Evolutionary conservation across 139 green algal species (phyloP).

Genomic region (Volvox africanus): DNA sequence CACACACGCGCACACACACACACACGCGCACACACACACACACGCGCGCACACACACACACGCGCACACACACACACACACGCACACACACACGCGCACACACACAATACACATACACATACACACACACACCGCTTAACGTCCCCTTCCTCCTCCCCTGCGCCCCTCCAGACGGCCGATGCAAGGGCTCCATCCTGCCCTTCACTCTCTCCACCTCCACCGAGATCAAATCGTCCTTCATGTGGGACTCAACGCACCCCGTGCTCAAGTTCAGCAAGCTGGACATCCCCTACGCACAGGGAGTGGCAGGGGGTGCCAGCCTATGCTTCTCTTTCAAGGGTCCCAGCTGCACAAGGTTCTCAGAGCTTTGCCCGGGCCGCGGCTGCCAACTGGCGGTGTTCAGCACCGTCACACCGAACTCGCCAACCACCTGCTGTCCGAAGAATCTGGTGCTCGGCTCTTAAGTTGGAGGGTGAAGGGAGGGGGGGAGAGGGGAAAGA

Average conservation of each 20-base stretch:
- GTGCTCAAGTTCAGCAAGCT: slow-evolving; percentile 39
- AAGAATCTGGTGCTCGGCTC: neutral
- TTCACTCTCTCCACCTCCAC: neutral
- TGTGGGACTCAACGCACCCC: neutral
- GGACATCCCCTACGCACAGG: neutral
- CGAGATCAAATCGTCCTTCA: neutral
- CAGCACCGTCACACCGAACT: neutral
- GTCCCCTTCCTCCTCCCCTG: neutral
- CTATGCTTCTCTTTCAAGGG: slow-evolving; percentile 42
- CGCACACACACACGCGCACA: neutral
- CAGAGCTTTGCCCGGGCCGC: neutral
- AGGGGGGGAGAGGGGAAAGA: too few species aligned
- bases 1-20: neutral
- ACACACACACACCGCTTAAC: neutral
- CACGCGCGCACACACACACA: neutral
- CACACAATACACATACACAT: too few species aligned
- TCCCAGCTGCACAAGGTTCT: neutral
- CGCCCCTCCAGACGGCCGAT: neutral
- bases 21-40: too few species aligned
- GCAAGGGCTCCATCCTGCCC: slow-evolving; percentile 25
- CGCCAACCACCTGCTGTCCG: neutral
- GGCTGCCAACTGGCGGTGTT: neutral
- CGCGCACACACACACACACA: neutral
- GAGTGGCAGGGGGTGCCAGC: neutral
- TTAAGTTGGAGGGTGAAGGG: too few species aligned